Evolutionary conservation across 345 rosid genomes (phyloP).

Genomic region (Corchorus capsularis): DNA sequence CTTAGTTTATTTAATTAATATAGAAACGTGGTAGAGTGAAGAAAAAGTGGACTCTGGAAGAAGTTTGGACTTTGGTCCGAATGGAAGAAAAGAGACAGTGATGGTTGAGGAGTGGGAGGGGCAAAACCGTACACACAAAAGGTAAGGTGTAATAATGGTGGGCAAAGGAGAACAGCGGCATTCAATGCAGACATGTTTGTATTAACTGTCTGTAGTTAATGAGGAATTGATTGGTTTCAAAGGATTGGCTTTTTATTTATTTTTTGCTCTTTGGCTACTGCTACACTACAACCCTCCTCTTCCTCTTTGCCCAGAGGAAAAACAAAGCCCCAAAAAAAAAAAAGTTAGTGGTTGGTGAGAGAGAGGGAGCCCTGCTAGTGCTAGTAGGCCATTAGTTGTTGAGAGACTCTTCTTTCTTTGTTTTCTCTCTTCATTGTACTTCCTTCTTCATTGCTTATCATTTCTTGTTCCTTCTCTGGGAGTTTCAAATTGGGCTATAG

Average conservation of each 20-base stretch:
- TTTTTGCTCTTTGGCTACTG: not conserved
- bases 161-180: slow-evolving; percentile 28
- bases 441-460: not conserved
- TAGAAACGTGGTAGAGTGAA: not conserved
- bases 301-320: not conserved
- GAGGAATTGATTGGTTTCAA: slow-evolving; percentile 23
- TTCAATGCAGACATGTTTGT: slow-evolving; percentile 49
- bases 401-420: slow-evolving; percentile 15
- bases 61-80: not conserved
- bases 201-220: slow-evolving; percentile 35
- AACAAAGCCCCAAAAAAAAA: not conserved
- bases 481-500: not conserved
- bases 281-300: not conserved
- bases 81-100: not conserved
- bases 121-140: slow-evolving; percentile 18
- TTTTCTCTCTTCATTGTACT: not conserved
- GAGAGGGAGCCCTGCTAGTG: not conserved
- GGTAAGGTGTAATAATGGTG: slow-evolving; percentile 32
- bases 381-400: slow-evolving; percentile 18
- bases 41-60: not conserved
- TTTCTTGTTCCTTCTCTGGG: not conserved
- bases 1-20: not conserved
- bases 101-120: slow-evolving; percentile 20
- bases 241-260: not conserved
- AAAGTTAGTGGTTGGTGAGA: slow-evolving; percentile 30